Base-by-base conservation (phyloP, 768 basidiomycete species). In the Ramaria sp. region DNA sequence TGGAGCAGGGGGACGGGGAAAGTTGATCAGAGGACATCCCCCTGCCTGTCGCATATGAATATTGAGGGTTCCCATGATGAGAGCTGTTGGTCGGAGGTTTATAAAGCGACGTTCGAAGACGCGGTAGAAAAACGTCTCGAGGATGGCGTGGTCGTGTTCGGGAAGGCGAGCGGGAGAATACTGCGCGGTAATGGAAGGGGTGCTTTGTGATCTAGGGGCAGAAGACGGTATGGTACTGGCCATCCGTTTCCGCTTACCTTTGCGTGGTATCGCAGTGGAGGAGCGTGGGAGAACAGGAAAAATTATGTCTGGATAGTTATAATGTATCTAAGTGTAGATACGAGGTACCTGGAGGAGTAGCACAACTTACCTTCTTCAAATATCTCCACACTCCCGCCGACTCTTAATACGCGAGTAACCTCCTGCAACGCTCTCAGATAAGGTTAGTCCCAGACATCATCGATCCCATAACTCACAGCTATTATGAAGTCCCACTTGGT, bases 241-340 rank as follows among this genome's bases (percentile, higher is more conserved):
- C 71, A 64, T 34, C 73, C 74, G 50, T 79, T 74, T 71, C 57
- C 71, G 65, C 20, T 76, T 69, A 61, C 72, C 77, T 27, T 71
- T 71, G 22, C 83, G 79, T 49, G 87, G 74, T 22, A 20, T 50
- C 6, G 48, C 48, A 1, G 86, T 88, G 61, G 86, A 89, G 85
- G 85, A 89, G 37, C 76, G 77, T n/a, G 87, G 86, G 39, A 89
- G 73, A 3, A 69, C 68, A n/a, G 87, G 87, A 62, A 89, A 89
- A 42, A 86, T 69, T 27, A 85, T 75, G 63, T 89, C 86, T 89
- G 53, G 20, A n/a, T n/a, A n/a, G n/a, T n/a, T n/a, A n/a, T n/a
- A n/a, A n/a, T n/a, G 28, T 34, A 4, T 34, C 9, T 34, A 27
- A 25, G 28, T n/a, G 34, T 24, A 20, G 15, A 20, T 25, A 9